phyloP scores from a whole-genome alignment of 2,329 filamentous ascomycete genomes.

The Sporothrix euskadiensis region DNA sequence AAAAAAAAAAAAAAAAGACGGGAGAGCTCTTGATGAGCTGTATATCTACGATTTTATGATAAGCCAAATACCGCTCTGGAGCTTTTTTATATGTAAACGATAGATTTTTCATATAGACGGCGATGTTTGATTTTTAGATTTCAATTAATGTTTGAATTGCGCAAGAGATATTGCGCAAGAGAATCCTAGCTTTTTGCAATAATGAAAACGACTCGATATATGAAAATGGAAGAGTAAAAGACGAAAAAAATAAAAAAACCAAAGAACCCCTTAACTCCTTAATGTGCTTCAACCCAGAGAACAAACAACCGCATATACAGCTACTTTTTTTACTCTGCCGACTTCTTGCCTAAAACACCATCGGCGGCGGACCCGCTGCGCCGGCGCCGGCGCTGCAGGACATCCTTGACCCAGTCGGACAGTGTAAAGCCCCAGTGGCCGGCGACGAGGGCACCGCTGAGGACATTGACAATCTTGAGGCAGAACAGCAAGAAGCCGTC shows the following conservation, averaged over 20 bases:
- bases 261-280: slow-evolving; percentile 14
- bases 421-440: slow-evolving; percentile 92
- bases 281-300: neutral
- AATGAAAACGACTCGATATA: neutral
- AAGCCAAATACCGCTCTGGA: neutral
- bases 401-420: slow-evolving; percentile 68
- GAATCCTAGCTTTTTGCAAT: neutral
- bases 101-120: slow-evolving; percentile 4
- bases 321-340: slow-evolving; percentile 30
- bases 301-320: neutral
- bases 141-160: neutral
- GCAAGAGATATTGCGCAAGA: neutral
- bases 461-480: slow-evolving; percentile 84
- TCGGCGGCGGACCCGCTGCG: slow-evolving; percentile 44
- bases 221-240: neutral
- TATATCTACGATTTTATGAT: slow-evolving; percentile 7
- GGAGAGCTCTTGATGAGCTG: neutral
- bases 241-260: neutral
- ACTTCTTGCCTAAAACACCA: slow-evolving; percentile 53
- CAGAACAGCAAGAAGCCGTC: slow-evolving; percentile 72
- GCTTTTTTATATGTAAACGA: neutral
- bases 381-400: slow-evolving; percentile 53
- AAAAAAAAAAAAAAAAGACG: neutral
- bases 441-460: slow-evolving; percentile 87
- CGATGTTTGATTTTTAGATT: neutral